Evolutionary conservation across 768 basidiomycete genomes (phyloP), one percentile per base, ranked within the genome.

Genomic region (Pisolithus microcarpus): DNA sequence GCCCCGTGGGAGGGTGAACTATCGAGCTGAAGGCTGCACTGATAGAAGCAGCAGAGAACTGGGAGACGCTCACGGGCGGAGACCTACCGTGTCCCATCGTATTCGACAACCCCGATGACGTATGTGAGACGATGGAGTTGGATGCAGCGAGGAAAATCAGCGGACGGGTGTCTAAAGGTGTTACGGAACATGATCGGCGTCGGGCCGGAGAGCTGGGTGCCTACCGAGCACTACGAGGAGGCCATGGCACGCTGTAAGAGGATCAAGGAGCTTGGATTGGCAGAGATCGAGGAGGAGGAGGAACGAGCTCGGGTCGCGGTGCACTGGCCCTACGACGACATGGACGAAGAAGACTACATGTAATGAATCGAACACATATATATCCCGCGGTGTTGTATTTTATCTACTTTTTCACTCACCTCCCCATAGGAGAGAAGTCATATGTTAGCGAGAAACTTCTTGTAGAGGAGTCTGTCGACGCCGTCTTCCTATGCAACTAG

Each of bases 1-100:
- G 60, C 46, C 50, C 72, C 68, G 7, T 80, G 78, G 77, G 74
- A 76, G 61, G 77, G 75, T 52, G 76, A 79, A 75, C 74, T 54
- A 58, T 63, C 65, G 68, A 48, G 45, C 69, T 79, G 64, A 77
- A 77, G 68, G 58, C 52, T 64, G 59, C 66, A 54, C 73, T 80
- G 1, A 74, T 79, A 56, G 45, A 70, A 44, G 74, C 68, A 53
- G 70, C 65, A 56, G 55, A 77, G 58, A 63, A 51, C 0, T 78
- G 75, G 76, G 64, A 67, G 65, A 56, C 9, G 56, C 70, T 79
- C 55, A 61, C 69, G 26, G 44, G 70, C 49, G 68, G 45, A 61
- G 66, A 61, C 26, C 48, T 30, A 52, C 67, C 73, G 61, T 78
- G 75, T 70, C 75, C 77, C 18, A 46, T 78, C 63, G 63, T 43